phyloP scores from a whole-genome alignment of 129 eudicot genomes.

The Apium graveolens region DNA sequence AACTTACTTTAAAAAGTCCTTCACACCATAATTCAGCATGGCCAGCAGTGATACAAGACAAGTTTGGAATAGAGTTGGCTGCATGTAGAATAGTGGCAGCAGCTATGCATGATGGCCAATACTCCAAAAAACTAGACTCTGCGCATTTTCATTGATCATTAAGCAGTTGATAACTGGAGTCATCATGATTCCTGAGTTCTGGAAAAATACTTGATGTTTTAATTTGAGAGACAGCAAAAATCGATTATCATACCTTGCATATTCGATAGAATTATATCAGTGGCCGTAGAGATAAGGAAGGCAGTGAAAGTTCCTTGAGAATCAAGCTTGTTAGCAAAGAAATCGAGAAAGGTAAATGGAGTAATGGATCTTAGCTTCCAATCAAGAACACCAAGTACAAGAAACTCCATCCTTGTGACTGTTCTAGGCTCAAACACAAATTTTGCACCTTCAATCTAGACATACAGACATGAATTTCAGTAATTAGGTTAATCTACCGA shows the following conservation, averaged over 20 bases:
- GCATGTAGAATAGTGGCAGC: constrained; percentile 88
- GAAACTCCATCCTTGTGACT: constrained; percentile 76
- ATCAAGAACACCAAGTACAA: constrained; percentile 72
- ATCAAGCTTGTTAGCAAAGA: constrained; percentile 71
- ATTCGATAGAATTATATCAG: constrained; percentile 65
- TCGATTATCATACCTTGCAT: constrained; percentile 41
- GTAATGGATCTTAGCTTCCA: constrained; percentile 86
- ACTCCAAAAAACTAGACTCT: constrained; percentile 77
- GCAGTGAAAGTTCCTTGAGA: constrained; percentile 50
- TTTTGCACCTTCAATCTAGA: constrained; percentile 73
- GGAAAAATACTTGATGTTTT: background rate
- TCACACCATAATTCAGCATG: constrained; percentile 83
- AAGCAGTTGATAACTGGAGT: background rate
- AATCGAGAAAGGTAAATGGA: constrained; percentile 70
- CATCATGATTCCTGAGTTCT: background rate
- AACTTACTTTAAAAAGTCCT: constrained; percentile 72
- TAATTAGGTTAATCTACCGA: background rate
- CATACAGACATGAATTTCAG: background rate
- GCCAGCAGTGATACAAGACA: constrained; percentile 64
- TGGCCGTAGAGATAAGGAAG: constrained; percentile 68
- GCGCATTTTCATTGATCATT: constrained; percentile 9
- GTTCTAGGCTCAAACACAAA: constrained; percentile 72
- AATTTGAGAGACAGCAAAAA: background rate
- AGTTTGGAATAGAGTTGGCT: constrained; percentile 62
- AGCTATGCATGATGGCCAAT: constrained; percentile 92